These are phyloP conservation scores for Suhomyces kilbournensis DNA, from an alignment of 805 yeast genomes.

Conservation along the genomic window DNA sequence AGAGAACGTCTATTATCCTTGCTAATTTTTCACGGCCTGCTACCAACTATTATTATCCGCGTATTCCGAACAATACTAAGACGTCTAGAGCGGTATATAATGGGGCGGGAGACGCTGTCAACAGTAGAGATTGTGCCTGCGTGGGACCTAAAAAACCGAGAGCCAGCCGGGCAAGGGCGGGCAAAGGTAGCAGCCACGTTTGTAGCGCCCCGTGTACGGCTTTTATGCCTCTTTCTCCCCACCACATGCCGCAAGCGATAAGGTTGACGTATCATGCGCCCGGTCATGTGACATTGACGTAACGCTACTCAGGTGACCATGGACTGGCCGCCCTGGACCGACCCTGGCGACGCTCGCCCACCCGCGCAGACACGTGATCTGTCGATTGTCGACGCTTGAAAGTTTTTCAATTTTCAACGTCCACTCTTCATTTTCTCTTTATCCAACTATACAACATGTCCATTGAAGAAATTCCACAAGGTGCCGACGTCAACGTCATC, in stretches of 20 bases:
- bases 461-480: constrained; percentile 68
- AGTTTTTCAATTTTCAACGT: background rate
- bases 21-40: background rate
- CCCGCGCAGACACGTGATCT: background rate
- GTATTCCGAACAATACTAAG: background rate
- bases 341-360: too few species aligned
- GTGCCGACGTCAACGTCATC: constrained; percentile 77
- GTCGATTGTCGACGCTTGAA: background rate
- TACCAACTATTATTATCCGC: background rate
- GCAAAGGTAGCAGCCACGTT: background rate
- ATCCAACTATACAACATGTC: constrained; percentile 31
- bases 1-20: too few species aligned
- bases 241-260: background rate
- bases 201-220: background rate
- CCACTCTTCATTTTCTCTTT: background rate
- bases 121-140: background rate
- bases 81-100: background rate
- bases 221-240: background rate
- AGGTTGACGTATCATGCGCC: background rate
- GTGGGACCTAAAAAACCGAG: background rate
- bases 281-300: background rate
- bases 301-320: background rate
- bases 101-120: background rate
- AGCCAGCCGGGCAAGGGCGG: background rate
- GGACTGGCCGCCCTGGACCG: too few species aligned